Evolutionary conservation across 164 flowering plant species (phyloP), one percentile per base, ranked within the genome.

Genomic region (Malania oleifera): DNA sequence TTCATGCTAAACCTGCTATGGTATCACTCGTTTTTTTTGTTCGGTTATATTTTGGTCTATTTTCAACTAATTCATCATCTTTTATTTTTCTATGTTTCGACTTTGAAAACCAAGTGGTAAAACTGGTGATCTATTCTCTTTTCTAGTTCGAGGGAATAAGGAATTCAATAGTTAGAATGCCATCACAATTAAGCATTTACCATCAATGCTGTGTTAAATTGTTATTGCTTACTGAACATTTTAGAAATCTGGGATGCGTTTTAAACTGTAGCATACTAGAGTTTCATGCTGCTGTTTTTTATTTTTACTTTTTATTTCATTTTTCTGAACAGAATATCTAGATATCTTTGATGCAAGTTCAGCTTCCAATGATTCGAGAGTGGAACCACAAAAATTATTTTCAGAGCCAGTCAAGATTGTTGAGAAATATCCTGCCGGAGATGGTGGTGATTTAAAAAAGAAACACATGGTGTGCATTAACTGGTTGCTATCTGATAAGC

Each of bases 391-490:
- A 59, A 80, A 74, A 48, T 72, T 93, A 26, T 90, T 93, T 60
- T 70, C 86, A 14, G 72, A 88, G 61, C 95, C 99, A 10, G 65
- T 88, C 23, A 78, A 85, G 75, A 62, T 93, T 63, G 77, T 82
- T 71, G 95, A 90, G 78, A 95, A 80, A 78, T 95, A 91, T 75
- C 97, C 97, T 49, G 91, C 91, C 47, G 86, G 87, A 38, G 95
- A 88, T 50, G 84, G 77, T 22, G 88, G 76, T 68, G 97, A 93
- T 53, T 66, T 85, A 71, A 85, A 82, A 53, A 89, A 90, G 80
- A 86, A 86, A 68, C 84, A 95, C 70, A 95, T 95, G 99, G 87
- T 95, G 25, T 90, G 93, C 81, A 79, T 95, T 56, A 95, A 95
- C 61, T 95, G 99, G 99, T 62, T 95, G 79, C 85, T 95, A 11